Percentiles rank a stretch among this genome's conserved stretches.
These are phyloP conservation scores for Pecoramyces ruminantium DNA, from an alignment of 192 early-diverging fungal species.

Conservation along the genomic window DNA sequence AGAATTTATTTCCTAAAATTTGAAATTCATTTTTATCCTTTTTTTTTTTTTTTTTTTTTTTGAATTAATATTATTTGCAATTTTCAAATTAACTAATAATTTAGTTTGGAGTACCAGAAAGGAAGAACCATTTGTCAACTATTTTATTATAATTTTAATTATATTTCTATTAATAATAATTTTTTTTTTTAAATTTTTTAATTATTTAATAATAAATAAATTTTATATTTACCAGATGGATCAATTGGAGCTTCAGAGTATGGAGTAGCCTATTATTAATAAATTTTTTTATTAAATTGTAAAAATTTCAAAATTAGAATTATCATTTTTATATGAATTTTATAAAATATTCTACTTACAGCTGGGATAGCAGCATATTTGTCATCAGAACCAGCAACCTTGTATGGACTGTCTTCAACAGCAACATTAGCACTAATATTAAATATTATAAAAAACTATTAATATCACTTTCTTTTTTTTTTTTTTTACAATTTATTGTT, in stretches of 20 bases:
- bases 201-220: slow-evolving; percentile 5
- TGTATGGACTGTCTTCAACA: slow-evolving; percentile 56
- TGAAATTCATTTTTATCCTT: neutral
- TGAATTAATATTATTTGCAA: neutral
- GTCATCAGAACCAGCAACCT: slow-evolving; percentile 34
- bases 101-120: slow-evolving; percentile 36
- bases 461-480: no score
- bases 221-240: slow-evolving; percentile 29
- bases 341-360: no score
- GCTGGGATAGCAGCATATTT: slow-evolving; percentile 36
- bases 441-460: no score
- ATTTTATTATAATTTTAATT: neutral
- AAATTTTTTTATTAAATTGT: slow-evolving; percentile 1
- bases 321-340: no score
- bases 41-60: neutral
- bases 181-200: neutral
- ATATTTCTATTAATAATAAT: neutral
- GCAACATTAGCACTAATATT: slow-evolving; percentile 46
- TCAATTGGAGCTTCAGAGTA: slow-evolving; percentile 54
- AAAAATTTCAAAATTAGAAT: no score
- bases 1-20: no score
- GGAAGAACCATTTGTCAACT: slow-evolving; percentile 99
- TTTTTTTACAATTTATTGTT: no score
- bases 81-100: neutral
- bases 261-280: slow-evolving; percentile 6